Base-by-base conservation (phyloP, 192 early-diverging fungal genomes). In the Fimicolochytrium jonesii region DNA sequence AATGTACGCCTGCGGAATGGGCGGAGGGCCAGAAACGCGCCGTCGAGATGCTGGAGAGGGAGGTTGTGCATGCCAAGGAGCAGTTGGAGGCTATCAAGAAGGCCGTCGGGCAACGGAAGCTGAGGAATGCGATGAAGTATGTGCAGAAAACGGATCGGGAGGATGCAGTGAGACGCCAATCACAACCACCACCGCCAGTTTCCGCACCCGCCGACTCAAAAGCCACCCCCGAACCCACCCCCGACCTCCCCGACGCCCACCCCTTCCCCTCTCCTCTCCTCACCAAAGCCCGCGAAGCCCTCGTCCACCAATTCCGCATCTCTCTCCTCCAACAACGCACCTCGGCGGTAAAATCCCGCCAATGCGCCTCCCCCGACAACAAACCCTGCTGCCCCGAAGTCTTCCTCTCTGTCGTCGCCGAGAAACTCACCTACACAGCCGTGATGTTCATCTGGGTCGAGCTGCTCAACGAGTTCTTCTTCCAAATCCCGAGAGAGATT, bases 371-470 rank as follows among this genome's bases (percentile, higher is more conserved):
- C n/a, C 67, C 83, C 4, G 87, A 88, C 30, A 92, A 90, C 77
- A 91, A 90, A 78, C 75, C 83, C n/a, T 86, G 92, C 58, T 98
- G 95, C 59, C 95, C 95, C 9, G 95, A 98, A 75, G 87, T 89
- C 2, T 95, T 94, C 67, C 72, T 97, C 58, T 87, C 88, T 29
- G 89, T 92, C 31, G 86, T 98, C 25, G 86, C 95, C 1, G 93
- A 97, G 53, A 98, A 98, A 66, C 79, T 98, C 34, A 88, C 95
- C 0, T 91, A 93, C 69, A 92, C 88, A 75, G 74, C 93, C 34
- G 93, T 94, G 35, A 93, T 98, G 90, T 98, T 98, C 69, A 94
- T 98, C 63, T 90, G 92, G 69, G 90, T 95, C 18, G 95, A 98
- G 73, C 80, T 98, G 45, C 75, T 98, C 68, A 94, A 93, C 68